A percentile compares a stretch with the other conserved stretches of the same genome.
These are phyloP conservation scores for Eruca vesicaria DNA, from an alignment of 441 rosid genomes.

Conservation along the genomic window DNA sequence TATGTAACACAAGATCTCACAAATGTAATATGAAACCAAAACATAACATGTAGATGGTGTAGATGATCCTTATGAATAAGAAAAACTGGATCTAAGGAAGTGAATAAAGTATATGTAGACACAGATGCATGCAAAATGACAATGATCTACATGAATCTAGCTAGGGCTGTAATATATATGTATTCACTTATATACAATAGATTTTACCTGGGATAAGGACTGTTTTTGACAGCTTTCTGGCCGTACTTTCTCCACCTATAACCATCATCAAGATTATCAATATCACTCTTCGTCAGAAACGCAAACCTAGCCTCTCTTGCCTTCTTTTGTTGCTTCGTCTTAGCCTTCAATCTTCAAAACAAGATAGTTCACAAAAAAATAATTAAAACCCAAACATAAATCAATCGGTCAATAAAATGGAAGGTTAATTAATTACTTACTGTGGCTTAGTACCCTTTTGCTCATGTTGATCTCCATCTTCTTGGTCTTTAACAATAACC, in stretches of 20 bases:
- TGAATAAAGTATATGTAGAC: background rate
- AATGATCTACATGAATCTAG: constrained; percentile 10
- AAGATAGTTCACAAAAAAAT: background rate
- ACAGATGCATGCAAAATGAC: constrained; percentile 1
- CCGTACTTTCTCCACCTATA: constrained; percentile 98
- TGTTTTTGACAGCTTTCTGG: constrained; percentile 94
- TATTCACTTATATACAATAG: background rate
- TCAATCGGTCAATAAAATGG: background rate
- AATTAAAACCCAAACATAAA: background rate
- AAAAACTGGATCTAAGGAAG: background rate
- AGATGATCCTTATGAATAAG: background rate
- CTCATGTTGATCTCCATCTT: constrained; percentile 30
- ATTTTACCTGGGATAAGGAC: constrained; percentile 86
- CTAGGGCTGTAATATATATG: constrained; percentile 7
- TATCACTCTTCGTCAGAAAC: constrained; percentile 91
- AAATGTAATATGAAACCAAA: background rate
- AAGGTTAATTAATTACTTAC: constrained; percentile 17
- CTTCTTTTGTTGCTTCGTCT: constrained; percentile 81
- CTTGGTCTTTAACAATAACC: constrained; percentile 44
- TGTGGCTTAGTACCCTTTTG: constrained; percentile 48
- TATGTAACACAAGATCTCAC: background rate
- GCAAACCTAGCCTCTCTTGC: constrained; percentile 85
- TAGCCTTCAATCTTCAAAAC: constrained; percentile 68
- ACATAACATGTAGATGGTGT: background rate
- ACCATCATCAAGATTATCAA: constrained; percentile 91